Base-by-base conservation (phyloP, 148 eudicot genomes). In the Rheum nobile region DNA sequence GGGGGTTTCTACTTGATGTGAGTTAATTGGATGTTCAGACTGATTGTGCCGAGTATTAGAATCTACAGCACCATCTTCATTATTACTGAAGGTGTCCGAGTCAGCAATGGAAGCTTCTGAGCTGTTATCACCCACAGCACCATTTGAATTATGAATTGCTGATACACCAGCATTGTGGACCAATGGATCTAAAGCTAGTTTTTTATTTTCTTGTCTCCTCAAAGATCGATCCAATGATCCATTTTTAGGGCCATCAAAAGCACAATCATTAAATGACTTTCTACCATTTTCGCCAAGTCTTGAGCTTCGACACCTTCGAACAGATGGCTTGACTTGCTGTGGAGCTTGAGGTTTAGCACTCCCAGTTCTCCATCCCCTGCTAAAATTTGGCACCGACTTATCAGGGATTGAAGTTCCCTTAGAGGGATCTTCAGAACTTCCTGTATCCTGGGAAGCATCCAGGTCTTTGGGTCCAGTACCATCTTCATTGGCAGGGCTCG, bases 31-130 rank as follows among this genome's bases (percentile, higher is more conserved):
- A 77, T 74, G 73, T 72, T 90, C 88, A 24, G 80, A 72, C 67
- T 76, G 88, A 69, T 79, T 78, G 63, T 75, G 75, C 72, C 80
- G 86, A 78, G 75, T 75, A 77, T 85, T 83, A 71, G 89, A 88
- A 71, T 91, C 96, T 39, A 82, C 78, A 26, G 86, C 80, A 75
- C 81, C 84, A 21, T 84, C 89, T 47, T 87, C 97, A 77, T 85
- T 86, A 32, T 78, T 72, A 70, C 88, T 86, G 26, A 75, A 73
- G 43, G 80, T 79, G 76, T 88, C 91, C 35, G 93, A 87, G 42
- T 89, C 89, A 71, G 67, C 86, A 67, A 87, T 77, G 48, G 81
- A 88, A 74, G 79, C 84, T 73, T 84, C 97, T 50, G 88, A 86
- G 71, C 82, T 85, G 83, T 85, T 83, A 44, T 86, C 91, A 37